These are phyloP conservation scores for Auricularia cornea DNA, from an alignment of 768 basidiomycete species.

Conservation along the genomic window DNA sequence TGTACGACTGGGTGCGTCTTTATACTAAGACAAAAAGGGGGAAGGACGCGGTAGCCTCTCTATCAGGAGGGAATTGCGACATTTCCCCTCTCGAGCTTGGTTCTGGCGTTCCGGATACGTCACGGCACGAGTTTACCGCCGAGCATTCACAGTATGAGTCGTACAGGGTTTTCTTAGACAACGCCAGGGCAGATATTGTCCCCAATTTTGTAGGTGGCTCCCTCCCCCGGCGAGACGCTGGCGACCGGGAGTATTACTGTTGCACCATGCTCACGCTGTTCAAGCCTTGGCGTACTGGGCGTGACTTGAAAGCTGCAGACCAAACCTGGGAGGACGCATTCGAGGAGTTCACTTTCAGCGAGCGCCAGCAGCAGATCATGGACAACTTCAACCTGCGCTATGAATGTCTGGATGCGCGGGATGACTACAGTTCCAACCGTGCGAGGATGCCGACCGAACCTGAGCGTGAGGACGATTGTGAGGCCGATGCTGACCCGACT, in stretches of 20 bases:
- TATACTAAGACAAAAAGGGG: not conserved
- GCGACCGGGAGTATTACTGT: not conserved
- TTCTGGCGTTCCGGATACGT: not conserved
- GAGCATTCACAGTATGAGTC: not conserved
- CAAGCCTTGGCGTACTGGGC: not conserved
- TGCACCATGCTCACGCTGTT: not conserved
- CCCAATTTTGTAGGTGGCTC: not conserved
- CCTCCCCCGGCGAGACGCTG: not conserved
- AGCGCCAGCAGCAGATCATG: conserved; percentile 13
- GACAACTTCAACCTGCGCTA: conserved; percentile 19
- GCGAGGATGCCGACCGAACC: not conserved
- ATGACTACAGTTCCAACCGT: conserved; percentile 15
- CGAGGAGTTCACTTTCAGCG: conserved; percentile 9
- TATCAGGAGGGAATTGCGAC: too few species aligned
- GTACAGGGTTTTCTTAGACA: not conserved
- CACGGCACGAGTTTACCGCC: not conserved
- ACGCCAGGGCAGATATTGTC: not conserved
- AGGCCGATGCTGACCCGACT: not conserved
- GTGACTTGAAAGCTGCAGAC: not conserved
- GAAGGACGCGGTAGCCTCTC: not conserved
- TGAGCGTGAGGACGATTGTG: not conserved
- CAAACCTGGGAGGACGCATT: conserved; percentile 10
- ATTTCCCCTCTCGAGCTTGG: not conserved
- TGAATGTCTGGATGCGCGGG: conserved; percentile 25
- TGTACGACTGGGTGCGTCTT: not conserved